Evolutionary conservation across 1,139 yeast species (phyloP).

Genomic region (Magnusiomyces magnusii): DNA sequence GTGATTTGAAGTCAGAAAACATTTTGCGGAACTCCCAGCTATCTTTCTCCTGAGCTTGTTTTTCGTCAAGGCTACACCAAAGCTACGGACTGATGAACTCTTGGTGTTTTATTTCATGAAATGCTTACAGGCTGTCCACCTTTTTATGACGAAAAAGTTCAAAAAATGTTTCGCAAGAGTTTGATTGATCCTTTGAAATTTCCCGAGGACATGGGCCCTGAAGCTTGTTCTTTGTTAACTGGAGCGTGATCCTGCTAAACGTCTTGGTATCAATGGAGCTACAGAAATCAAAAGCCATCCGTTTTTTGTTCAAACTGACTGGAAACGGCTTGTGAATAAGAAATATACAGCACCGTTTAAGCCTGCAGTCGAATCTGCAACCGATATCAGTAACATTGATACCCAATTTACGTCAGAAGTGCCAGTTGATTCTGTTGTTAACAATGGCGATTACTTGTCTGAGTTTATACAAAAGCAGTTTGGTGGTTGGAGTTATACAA

Average conservation of each 20-base stretch:
- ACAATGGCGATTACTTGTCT: conserved; percentile 50
- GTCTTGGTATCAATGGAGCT: conserved; percentile 78
- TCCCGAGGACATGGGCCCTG: conserved; percentile 82
- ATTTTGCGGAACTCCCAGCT: conserved; percentile 96
- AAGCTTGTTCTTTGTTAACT: conserved; percentile 80
- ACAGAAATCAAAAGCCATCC: conserved; percentile 76
- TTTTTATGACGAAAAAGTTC: conserved; percentile 90
- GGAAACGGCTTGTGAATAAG: conserved; percentile 77
- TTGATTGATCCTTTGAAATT: conserved; percentile 81
- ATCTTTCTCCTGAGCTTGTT: conserved; percentile 88
- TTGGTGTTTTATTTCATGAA: conserved; percentile 87
- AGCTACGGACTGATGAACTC: conserved; percentile 98
- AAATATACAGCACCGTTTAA: conserved; percentile 94
- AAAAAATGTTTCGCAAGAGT: conserved; percentile 89
- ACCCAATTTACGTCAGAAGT: conserved; percentile 87
- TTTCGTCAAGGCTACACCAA: conserved; percentile 92
- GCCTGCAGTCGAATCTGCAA: conserved; percentile 79
- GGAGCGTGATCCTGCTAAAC: conserved; percentile 74
- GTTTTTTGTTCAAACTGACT: conserved; percentile 85
- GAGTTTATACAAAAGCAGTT: conserved; percentile 91
- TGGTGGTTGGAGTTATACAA: conserved; percentile 98
- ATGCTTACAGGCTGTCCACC: conserved; percentile 98
- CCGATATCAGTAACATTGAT: conserved; percentile 91
- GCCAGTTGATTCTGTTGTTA: conserved; percentile 94
- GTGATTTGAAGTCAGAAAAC: conserved; percentile 95